Conservation (phyloP, 345 rosid species). For the Eucalyptus victrix region DNA sequence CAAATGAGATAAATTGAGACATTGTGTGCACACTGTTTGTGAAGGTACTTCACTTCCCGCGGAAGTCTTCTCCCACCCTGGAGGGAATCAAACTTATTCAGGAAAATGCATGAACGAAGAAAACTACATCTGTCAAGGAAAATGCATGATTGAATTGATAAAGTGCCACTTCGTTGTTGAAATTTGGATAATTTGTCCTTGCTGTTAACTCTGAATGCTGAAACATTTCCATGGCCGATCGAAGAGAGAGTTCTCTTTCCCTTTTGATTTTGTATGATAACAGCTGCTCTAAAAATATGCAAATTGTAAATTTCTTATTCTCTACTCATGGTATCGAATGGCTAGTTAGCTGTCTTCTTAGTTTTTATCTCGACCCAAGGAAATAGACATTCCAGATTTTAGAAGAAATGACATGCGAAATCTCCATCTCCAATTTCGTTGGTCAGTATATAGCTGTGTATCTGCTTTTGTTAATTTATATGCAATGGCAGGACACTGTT, state of each 20-base stretch:
- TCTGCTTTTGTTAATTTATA: background rate
- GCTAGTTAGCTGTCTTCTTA: background rate
- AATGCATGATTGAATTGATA: background rate
- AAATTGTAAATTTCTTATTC: background rate
- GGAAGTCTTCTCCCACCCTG: background rate
- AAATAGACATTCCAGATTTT: background rate
- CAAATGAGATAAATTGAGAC: background rate
- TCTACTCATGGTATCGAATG: background rate
- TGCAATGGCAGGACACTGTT: slow-evolving; percentile 63
- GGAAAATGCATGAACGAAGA: background rate
- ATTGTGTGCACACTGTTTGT: background rate
- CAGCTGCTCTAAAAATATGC: background rate
- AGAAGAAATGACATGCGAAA: background rate
- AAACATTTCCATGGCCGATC: background rate
- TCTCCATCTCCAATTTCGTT: background rate
- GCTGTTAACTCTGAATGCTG: background rate
- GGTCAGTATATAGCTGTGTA: background rate
- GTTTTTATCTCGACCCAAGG: background rate
- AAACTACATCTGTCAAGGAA: background rate
- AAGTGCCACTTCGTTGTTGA: background rate
- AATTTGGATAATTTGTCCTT: background rate
- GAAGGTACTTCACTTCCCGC: background rate
- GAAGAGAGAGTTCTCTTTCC: background rate
- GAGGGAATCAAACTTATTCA: background rate
- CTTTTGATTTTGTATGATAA: background rate